Conservation (phyloP, 495 filamentous ascomycete species). For the Acidomyces sp. region DNA sequence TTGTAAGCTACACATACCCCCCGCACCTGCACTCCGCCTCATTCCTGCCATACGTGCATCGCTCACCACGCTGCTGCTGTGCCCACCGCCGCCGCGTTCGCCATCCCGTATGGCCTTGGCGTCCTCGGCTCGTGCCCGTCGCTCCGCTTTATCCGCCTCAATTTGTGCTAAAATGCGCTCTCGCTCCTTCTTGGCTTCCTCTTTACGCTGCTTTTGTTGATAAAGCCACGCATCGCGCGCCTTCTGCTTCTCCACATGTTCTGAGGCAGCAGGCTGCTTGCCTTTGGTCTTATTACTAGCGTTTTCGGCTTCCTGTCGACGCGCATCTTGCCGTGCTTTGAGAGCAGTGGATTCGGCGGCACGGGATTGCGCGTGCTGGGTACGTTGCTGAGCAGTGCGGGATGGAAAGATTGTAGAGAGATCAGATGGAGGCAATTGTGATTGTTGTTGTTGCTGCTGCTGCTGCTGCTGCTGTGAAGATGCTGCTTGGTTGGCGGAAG, state of each 20-base stretch:
- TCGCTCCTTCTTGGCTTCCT: conserved; percentile 25
- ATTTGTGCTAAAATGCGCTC: conserved; percentile 25
- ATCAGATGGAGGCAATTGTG: neutral
- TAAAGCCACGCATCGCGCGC: conserved; percentile 10
- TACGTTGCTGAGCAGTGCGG: conserved; percentile 16
- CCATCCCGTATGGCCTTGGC: conserved; percentile 29
- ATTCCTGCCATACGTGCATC: neutral
- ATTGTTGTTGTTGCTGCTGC: neutral
- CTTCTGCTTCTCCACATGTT: conserved; percentile 10
- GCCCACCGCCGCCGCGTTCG: conserved; percentile 13
- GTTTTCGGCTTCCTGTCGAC: conserved; percentile 12
- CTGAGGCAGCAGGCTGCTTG: conserved; percentile 14
- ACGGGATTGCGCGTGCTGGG: conserved; percentile 7
- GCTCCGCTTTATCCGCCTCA: conserved; percentile 46
- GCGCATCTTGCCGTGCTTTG: conserved; percentile 7
- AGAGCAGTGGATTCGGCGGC: conserved; percentile 18
- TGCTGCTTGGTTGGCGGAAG: neutral
- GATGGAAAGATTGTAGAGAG: conserved; percentile 12
- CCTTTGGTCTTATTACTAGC: conserved; percentile 20
- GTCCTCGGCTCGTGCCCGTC: conserved; percentile 39
- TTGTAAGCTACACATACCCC: conserved; percentile 49
- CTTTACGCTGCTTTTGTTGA: conserved; percentile 19
- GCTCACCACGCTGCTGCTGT: neutral
- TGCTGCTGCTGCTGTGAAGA: neutral
- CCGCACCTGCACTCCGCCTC: neutral